Base-by-base conservation (phyloP, 2,329 filamentous ascomycete genomes). In the Botrytis hyacinthi region DNA sequence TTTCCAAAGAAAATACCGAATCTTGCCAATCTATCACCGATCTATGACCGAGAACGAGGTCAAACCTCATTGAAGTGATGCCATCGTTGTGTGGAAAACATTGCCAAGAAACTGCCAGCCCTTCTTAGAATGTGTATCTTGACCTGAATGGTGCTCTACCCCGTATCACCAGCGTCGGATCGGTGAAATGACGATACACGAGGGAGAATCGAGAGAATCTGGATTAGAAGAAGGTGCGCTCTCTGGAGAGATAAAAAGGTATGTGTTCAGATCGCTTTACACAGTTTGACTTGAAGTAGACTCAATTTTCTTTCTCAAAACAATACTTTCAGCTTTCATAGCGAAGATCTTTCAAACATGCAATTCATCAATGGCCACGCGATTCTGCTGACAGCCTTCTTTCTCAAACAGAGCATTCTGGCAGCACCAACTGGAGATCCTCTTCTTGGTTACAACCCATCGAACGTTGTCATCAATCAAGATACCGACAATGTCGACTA, bases 381-480 rank as follows among this genome's bases (percentile, higher is more conserved):
- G 22, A 42, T 74, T 16, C 72, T 75, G 22, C 20, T 76, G 20
- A 68, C 71, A 48, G 73, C 63, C 35, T 46, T 65, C 9, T n/a
- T 60, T 14, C 63, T 77, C 42, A 29, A 42, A 35, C 51, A 74
- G 7, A 59, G 57, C 29, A 44, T 46, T 26, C 48, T 74, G 40
- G 74, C 74, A 54, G 78, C 78, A 68, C 78, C 78, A 48, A 78
- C 78, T 40, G 78, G 78, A 61, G 77, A 77, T 9, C 70, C 76
- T n/a, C 80, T 85, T 5, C 76, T 83, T 2, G 84, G 84, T 6
- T 84, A 83, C 75, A 83, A 83, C 26, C 73, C 82, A 5, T 78
- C 78, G 9, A 82, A 83, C 70, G 79, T 78, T 1, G 75, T 83
- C 26, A 77, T 80, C 3, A 81, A 80, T 18, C 78, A 82, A 69